Evolutionary conservation across 1,284 basidiomycete genomes (phyloP).

Genomic region (Phellopilus nigrolimitatus): DNA sequence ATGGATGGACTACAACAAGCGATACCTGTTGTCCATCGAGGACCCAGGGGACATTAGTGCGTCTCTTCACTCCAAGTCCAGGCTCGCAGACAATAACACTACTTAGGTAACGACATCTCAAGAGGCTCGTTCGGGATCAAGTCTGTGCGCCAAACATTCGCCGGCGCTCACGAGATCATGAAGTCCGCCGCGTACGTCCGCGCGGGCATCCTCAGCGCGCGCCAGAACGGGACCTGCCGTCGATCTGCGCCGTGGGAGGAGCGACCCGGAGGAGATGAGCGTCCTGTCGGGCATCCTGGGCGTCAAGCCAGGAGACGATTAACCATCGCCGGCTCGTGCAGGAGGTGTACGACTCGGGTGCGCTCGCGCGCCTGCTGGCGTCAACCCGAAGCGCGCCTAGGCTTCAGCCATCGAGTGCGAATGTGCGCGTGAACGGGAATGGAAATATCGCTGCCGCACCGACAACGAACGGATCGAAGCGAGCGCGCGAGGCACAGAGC

Average conservation of each 20-base stretch:
- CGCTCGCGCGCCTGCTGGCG: conserved; percentile 59
- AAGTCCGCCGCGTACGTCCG: conserved; percentile 60
- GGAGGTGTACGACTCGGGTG: conserved; percentile 61
- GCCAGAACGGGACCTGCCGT: conserved; percentile 44
- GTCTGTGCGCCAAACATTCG: conserved; percentile 78
- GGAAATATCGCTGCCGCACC: conserved; percentile 3
- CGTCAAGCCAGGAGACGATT: conserved; percentile 77
- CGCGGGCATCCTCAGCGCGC: conserved; percentile 53
- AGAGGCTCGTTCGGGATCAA: conserved; percentile 82
- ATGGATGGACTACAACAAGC: conserved; percentile 64
- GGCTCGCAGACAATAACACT: too few relatives aligned
- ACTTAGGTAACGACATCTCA: conserved; percentile 96
- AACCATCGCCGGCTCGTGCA: conserved; percentile 65
- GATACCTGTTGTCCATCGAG: conserved; percentile 79
- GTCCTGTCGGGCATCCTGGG: conserved; percentile 79
- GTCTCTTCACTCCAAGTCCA: too few relatives aligned
- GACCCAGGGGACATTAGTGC: conserved; percentile 91
- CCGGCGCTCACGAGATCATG: conserved; percentile 84
- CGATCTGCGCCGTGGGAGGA: conserved; percentile 34
- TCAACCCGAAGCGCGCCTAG: conserved; percentile 31
- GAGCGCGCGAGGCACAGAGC: conserved; percentile 24
- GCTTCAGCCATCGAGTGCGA: conserved; percentile 24
- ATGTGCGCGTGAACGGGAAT: conserved; percentile 17
- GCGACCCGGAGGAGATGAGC: conserved; percentile 65
- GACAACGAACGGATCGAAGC: conserved; percentile 17